Base-by-base conservation (phyloP, 2,329 filamentous ascomycete genomes). In the Ceratocystis papillata region DNA sequence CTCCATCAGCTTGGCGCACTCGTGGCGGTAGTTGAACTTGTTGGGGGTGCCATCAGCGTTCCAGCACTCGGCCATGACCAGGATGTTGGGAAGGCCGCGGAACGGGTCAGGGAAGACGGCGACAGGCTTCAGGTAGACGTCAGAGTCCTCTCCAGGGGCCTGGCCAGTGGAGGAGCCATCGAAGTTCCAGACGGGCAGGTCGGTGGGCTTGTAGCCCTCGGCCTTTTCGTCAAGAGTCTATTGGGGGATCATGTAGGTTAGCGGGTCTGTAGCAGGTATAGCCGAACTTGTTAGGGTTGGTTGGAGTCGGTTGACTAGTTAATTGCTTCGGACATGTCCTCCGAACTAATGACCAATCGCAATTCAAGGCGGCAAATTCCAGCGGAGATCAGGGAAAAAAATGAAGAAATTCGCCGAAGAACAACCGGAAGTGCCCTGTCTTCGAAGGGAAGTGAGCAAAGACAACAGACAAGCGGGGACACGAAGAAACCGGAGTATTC, bases 11-110 rank as follows among this genome's bases (percentile, higher is more conserved):
- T 94, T 88, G 75, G 85, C 85, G 74, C 87, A 88, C 74, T 97
- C 93, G 76, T 96, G 88, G 72, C 94, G 90, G 87, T 87, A 89
- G 88, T 99, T 99, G 88, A 85, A 97, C 79, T 96, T 92, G 87
- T 97, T 99, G 78, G 94, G 94, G 69, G 86, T 90, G 75, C 91
- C 92, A 78, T 96, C 92, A 70, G 89, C 81, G 76, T 93, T 91
- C 88, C 90, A 96, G 78, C 90, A 96, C 82, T 96, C 93, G 75
- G 87, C 85, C 74, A 97, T 88, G 73, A 97, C 93, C 72, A 96
- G 85, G 77, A 96, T 88, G 83, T 96, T 96, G 79, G 91, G 89
- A 68, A 85, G 85, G 69, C 86, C 84, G 71, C 92, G 89, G 87
- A 96, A 93, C 68, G 93, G 93, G 70, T 96, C 91, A 72, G 90